A percentile compares a stretch with the other conserved stretches of the same genome.
These are phyloP conservation scores for Thielaviopsis ethacetica DNA, from an alignment of 2,329 filamentous ascomycete species.

Conservation along the genomic window DNA sequence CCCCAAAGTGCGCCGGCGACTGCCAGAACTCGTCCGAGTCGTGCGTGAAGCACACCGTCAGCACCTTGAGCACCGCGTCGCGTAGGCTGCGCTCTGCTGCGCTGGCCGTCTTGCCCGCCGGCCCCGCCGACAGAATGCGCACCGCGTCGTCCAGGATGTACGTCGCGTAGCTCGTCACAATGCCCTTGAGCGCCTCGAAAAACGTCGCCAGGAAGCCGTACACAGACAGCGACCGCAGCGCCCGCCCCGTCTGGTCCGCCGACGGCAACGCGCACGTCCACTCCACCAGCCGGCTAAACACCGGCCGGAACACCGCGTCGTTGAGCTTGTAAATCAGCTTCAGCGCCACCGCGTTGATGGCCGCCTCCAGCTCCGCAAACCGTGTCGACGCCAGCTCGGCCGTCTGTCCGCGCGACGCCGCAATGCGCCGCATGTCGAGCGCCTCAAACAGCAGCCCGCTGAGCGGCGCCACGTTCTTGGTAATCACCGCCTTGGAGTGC, in stretches of 20 bases:
- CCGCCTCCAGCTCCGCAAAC: conserved; percentile 44
- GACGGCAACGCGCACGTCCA: conserved; percentile 54
- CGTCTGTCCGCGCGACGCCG: conserved; percentile 30
- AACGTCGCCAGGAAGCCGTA: conserved; percentile 69
- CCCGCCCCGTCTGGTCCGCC: conserved; percentile 40
- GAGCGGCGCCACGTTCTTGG: conserved; percentile 56
- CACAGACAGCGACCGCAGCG: conserved; percentile 54
- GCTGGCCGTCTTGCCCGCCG: conserved; percentile 17
- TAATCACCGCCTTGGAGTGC: conserved; percentile 61
- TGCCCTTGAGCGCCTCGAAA: conserved; percentile 76
- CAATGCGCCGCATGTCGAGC: conserved; percentile 49
- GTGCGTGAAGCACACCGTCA: conserved; percentile 64
- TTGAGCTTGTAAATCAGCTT: conserved; percentile 96
- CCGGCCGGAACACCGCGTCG: conserved; percentile 78
- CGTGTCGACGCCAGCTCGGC: conserved; percentile 28
- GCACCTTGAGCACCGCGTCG: conserved; percentile 50
- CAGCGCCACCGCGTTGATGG: conserved; percentile 54
- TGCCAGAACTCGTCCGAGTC: conserved; percentile 97
- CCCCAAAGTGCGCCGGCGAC: conserved; percentile 68
- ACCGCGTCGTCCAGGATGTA: conserved; percentile 67
- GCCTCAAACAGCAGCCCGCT: conserved; percentile 44
- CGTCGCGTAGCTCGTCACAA: conserved; percentile 81
- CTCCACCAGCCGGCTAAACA: conserved; percentile 75
- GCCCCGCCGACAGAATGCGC: conserved; percentile 34
- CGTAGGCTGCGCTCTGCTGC: conserved; percentile 40